Evolutionary conservation across 2,329 filamentous ascomycete species (phyloP).

Genomic region (Ophiostoma sp.): DNA sequence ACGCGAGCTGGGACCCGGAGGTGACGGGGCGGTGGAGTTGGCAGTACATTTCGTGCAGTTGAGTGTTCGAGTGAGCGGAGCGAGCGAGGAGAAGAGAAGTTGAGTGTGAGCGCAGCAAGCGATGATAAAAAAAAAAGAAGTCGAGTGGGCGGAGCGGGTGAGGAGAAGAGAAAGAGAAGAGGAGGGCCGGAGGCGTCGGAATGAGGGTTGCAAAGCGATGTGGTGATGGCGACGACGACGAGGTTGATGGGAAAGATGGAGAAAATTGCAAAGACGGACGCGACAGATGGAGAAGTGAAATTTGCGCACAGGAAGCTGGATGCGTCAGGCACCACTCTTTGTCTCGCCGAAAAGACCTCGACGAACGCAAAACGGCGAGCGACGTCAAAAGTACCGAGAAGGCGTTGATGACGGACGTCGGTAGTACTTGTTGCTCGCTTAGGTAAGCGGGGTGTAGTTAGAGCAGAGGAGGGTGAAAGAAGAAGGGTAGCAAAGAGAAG

Average conservation of each 20-base stretch:
- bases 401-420: neutral
- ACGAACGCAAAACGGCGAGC: neutral
- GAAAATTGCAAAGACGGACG: no score
- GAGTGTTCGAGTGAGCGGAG: neutral
- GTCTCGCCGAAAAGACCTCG: neutral
- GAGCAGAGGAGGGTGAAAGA: no score
- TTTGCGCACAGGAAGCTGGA: no score
- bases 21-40: constrained; percentile 22
- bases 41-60: constrained; percentile 19
- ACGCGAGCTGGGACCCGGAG: constrained; percentile 18
- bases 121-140: neutral
- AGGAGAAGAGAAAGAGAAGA: neutral
- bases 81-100: neutral
- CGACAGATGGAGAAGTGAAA: no score
- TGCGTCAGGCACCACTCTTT: neutral
- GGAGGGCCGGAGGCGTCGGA: neutral
- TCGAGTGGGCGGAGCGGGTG: neutral
- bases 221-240: no score
- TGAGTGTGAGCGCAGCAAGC: no score
- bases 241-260: no score
- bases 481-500: neutral
- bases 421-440: neutral
- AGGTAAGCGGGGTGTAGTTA: neutral
- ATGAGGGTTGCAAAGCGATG: neutral
- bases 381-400: constrained; percentile 7